phyloP scores from a whole-genome alignment of 1,139 yeast genomes.

The Diutina scorzettiae region DNA sequence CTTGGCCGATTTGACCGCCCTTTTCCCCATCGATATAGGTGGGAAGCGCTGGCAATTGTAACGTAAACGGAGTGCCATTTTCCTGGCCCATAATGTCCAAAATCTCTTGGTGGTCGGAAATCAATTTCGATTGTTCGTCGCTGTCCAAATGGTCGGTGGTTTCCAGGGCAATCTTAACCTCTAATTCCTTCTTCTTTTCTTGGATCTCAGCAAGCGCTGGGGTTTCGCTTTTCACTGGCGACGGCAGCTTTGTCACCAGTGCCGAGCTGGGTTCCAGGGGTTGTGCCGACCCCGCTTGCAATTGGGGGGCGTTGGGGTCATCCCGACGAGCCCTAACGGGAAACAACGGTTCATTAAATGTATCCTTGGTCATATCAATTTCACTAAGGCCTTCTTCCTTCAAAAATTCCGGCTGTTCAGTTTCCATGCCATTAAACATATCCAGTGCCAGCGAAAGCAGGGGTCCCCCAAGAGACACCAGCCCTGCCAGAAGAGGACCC shows the following conservation, averaged over 20 bases:
- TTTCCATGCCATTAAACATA: slow-evolving; percentile 15
- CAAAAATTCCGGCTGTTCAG: slow-evolving; percentile 24
- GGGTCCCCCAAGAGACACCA: slow-evolving; percentile 33
- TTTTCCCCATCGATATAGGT: slow-evolving; percentile 7
- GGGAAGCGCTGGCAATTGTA: slow-evolving; percentile 3
- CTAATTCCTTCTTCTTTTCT: slow-evolving; percentile 19
- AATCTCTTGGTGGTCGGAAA: slow-evolving; percentile 23
- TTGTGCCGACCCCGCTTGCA: slow-evolving; percentile 3
- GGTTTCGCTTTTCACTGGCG: slow-evolving; percentile 23
- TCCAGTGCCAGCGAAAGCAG: slow-evolving; percentile 17
- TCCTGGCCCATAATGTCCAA: slow-evolving; percentile 16
- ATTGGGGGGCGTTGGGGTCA: not conserved
- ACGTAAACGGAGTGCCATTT: not conserved
- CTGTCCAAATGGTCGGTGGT: not conserved
- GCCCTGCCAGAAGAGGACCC: slow-evolving; percentile 64
- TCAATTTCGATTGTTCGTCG: slow-evolving; percentile 12
- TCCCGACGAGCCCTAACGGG: slow-evolving; percentile 29
- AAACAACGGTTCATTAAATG: slow-evolving; percentile 33
- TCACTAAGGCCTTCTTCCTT: slow-evolving; percentile 29
- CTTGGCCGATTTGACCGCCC: slow-evolving; percentile 55
- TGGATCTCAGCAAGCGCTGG: slow-evolving; percentile 19
- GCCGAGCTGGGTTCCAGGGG: slow-evolving; percentile 23
- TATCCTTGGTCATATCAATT: slow-evolving; percentile 52
- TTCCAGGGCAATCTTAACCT: slow-evolving; percentile 17
- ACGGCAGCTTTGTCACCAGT: slow-evolving; percentile 9